Evolutionary conservation across 2,329 filamentous ascomycete genomes (phyloP), one percentile per base, ranked within the genome.

Genomic region (Penicillium sp.): DNA sequence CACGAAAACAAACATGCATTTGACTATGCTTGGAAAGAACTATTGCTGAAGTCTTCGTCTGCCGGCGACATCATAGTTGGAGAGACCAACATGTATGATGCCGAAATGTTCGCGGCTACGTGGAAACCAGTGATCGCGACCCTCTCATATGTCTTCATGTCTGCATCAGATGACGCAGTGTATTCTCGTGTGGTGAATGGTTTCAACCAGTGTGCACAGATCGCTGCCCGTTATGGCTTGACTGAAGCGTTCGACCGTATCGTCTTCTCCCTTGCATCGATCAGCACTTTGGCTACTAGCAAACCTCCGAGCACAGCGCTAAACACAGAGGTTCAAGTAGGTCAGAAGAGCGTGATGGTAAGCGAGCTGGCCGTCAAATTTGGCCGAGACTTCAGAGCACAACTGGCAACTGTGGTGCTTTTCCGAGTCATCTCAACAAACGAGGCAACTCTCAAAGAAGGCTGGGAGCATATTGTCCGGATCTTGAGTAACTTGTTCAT

Each of bases 61-160:
- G 86, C 91, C 0, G 87, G 89, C 1, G 84, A 88, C 51, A 81
- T 97, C 45, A 79, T 89, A 35, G 80, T 93, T 31, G 95, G 92
- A 72, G 84, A 96, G 65, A 96, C 93, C 5, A 97, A 97, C 71
- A 87, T 96, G 40, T 99, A 91, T 74, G 95, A 99, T 74, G 91
- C 93, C 4, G 93, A 99, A 71, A 97, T 99, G 91, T 99, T 99
- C 73, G 87, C 89, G 57, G 89, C 92, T 23, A 97, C 93, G 0
- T 99, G 95, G 94, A 92, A 86, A 71, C 93, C 95, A 0, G 92
- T 99, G 50, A 84, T 99, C 38, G 93, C 94, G 4, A 97, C 95
- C 0, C 80, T 99, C 54, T 95, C 94, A 13, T 99, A 97, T 71
- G 94, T 99, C 4, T 99, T 99, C 79, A 96, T 97, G 89, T 97